phyloP scores from a whole-genome alignment of 2,329 filamentous ascomycete species.

The Sporothrix pseudoabietina region DNA sequence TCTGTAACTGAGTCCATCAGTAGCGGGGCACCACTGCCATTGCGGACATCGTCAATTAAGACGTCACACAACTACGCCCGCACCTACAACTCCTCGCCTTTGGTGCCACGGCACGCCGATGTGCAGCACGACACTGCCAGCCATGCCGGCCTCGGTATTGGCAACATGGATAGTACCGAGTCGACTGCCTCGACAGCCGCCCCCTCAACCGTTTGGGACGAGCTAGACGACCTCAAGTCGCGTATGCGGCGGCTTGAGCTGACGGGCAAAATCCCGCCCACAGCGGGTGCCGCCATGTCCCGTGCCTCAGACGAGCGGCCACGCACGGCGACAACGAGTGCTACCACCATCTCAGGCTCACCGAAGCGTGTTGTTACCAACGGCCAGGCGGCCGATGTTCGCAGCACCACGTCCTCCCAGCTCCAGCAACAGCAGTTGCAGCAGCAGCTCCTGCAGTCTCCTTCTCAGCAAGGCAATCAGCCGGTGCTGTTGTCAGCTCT shows the following conservation, averaged over 20 bases:
- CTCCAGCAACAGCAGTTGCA: conserved; percentile 59
- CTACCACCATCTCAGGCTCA: conserved; percentile 87
- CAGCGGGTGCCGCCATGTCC: conserved; percentile 77
- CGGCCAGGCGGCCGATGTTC: conserved; percentile 47
- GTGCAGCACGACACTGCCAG: conserved; percentile 35
- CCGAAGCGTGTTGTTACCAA: conserved; percentile 70
- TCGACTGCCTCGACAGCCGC: conserved; percentile 87
- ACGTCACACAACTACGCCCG: conserved; percentile 47
- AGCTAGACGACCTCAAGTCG: conserved; percentile 92
- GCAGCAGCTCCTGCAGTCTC: conserved; percentile 30
- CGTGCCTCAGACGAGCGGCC: conserved; percentile 78
- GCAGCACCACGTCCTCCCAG: conserved; percentile 46
- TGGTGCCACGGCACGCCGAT: conserved; percentile 53
- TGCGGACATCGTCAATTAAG: conserved; percentile 52
- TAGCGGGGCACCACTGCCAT: conserved; percentile 41
- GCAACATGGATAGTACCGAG: conserved; percentile 67
- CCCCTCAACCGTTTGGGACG: conserved; percentile 95
- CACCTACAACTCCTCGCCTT: conserved; percentile 62
- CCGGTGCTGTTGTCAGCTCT: conserved; percentile 74
- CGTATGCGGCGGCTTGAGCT: conserved; percentile 87
- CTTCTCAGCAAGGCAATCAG: conserved; percentile 40
- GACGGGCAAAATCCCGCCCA: conserved; percentile 82
- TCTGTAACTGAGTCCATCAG: conserved; percentile 53
- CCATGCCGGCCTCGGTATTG: conserved; percentile 43
- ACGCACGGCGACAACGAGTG: conserved; percentile 84